Conservation (phyloP, 2,329 filamentous ascomycete species). For the Didymella sp. region DNA sequence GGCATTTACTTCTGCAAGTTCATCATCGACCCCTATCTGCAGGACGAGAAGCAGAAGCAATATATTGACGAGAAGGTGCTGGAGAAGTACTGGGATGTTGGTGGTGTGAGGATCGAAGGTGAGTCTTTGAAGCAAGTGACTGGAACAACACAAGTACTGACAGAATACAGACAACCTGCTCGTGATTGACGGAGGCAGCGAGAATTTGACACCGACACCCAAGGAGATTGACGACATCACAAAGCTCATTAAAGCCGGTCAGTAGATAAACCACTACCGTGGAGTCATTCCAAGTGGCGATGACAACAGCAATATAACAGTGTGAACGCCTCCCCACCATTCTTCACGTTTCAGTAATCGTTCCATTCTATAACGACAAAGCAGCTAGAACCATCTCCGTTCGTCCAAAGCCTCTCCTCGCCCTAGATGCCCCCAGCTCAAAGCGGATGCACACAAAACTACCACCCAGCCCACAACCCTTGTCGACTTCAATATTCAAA, state of each 20-base stretch:
- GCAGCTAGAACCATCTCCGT: background rate
- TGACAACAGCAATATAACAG: slow-evolving; percentile 8
- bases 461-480: slow-evolving; percentile 48
- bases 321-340: slow-evolving; percentile 10
- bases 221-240: slow-evolving; percentile 75
- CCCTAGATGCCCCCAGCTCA: slow-evolving; percentile 25
- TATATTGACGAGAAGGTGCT: slow-evolving; percentile 72
- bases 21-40: slow-evolving; percentile 74
- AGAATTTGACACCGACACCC: slow-evolving; percentile 82
- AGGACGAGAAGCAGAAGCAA: slow-evolving; percentile 64
- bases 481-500: slow-evolving; percentile 56
- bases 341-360: background rate
- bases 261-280: background rate
- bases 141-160: slow-evolving; percentile 11
- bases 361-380: background rate
- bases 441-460: slow-evolving; percentile 52
- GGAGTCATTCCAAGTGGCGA: background rate
- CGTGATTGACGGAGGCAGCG: slow-evolving; percentile 77
- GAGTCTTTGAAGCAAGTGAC: slow-evolving; percentile 8
- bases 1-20: slow-evolving; percentile 81
- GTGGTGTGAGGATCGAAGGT: slow-evolving; percentile 86
- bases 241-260: slow-evolving; percentile 59
- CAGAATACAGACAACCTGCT: slow-evolving; percentile 72
- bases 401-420: slow-evolving; percentile 5
- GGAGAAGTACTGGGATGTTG: slow-evolving; percentile 75